Conservation (phyloP, 352 stramenopile genomes). For the Phytophthora gonapodyides region DNA sequence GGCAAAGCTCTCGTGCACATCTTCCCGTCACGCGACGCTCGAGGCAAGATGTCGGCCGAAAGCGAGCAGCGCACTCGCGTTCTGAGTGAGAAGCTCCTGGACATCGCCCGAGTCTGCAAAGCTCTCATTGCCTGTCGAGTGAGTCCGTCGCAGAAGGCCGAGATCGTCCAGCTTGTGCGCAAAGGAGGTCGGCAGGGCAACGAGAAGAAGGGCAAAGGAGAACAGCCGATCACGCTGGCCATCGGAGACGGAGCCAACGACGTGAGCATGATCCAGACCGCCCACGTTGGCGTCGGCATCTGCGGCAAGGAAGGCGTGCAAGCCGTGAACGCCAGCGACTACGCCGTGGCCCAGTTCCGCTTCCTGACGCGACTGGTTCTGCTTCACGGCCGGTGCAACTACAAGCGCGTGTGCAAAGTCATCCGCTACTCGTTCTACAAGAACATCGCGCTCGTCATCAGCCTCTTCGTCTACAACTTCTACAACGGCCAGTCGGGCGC, state of each 20-base stretch:
- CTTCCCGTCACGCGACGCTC: slow-evolving; percentile 62
- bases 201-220: slow-evolving; percentile 20
- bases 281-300: slow-evolving; percentile 98
- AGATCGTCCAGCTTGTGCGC: slow-evolving; percentile 74
- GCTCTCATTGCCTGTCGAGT: slow-evolving; percentile 85
- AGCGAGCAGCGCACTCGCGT: slow-evolving; percentile 30
- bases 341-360: slow-evolving; percentile 95
- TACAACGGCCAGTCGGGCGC: slow-evolving; percentile 92
- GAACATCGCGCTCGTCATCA: slow-evolving; percentile 95
- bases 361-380: slow-evolving; percentile 94
- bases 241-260: slow-evolving; percentile 99
- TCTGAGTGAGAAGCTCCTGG: slow-evolving; percentile 53
- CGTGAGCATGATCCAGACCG: slow-evolving; percentile 98
- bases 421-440: slow-evolving; percentile 99
- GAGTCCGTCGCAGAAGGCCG: slow-evolving; percentile 82
- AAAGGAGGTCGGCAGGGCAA: slow-evolving; percentile 25
- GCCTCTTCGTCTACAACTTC: slow-evolving; percentile 92
- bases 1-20: slow-evolving; percentile 70
- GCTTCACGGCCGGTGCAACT: slow-evolving; percentile 97
- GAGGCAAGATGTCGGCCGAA: slow-evolving; percentile 42
- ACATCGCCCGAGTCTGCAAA: slow-evolving; percentile 62
- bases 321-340: slow-evolving; percentile 96
- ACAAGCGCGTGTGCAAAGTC: slow-evolving; percentile 94
- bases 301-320: slow-evolving; percentile 97
- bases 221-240: slow-evolving; percentile 88